Percentiles rank a stretch among this genome's conserved stretches.
These are phyloP conservation scores for Cytospora schulzeri DNA, from an alignment of 2,329 filamentous ascomycete species.

Conservation along the genomic window DNA sequence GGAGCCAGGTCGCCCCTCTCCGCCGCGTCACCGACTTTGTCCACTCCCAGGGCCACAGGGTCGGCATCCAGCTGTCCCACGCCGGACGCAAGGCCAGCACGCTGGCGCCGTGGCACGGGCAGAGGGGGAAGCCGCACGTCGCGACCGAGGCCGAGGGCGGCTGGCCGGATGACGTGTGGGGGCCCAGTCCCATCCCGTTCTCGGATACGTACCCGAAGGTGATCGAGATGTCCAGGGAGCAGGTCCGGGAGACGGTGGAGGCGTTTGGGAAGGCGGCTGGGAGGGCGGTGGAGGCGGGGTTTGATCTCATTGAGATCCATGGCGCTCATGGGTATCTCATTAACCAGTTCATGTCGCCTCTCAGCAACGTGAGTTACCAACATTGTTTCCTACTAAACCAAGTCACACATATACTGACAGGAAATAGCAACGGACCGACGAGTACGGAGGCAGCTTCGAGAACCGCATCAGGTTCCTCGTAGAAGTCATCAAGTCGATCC, in stretches of 20 bases:
- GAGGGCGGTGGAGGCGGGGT: conserved; percentile 67
- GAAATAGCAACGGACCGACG: conserved; percentile 56
- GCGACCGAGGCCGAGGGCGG: conserved; percentile 56
- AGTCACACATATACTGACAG: not conserved
- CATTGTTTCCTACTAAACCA: too few relatives aligned
- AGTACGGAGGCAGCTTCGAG: conserved; percentile 66
- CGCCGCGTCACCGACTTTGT: conserved; percentile 74
- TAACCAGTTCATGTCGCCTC: conserved; percentile 64
- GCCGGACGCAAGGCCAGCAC: conserved; percentile 72
- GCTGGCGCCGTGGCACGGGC: conserved; percentile 67
- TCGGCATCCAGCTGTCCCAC: conserved; percentile 80
- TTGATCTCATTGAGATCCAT: conserved; percentile 74
- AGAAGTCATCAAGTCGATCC: conserved; percentile 55
- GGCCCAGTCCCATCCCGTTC: conserved; percentile 58
- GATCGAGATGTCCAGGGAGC: conserved; percentile 66
- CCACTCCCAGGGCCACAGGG: conserved; percentile 75
- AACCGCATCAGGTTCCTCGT: conserved; percentile 65
- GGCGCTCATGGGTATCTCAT: conserved; percentile 68
- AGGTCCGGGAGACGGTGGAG: conserved; percentile 67
- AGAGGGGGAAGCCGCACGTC: conserved; percentile 47
- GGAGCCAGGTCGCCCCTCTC: conserved; percentile 75
- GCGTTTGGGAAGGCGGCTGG: conserved; percentile 61
- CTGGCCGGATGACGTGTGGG: conserved; percentile 60
- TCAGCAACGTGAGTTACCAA: conserved; percentile 50
- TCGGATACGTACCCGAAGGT: conserved; percentile 62